Conservation (phyloP, 2,329 filamentous ascomycete species). For the Fusarium ambrosium region DNA sequence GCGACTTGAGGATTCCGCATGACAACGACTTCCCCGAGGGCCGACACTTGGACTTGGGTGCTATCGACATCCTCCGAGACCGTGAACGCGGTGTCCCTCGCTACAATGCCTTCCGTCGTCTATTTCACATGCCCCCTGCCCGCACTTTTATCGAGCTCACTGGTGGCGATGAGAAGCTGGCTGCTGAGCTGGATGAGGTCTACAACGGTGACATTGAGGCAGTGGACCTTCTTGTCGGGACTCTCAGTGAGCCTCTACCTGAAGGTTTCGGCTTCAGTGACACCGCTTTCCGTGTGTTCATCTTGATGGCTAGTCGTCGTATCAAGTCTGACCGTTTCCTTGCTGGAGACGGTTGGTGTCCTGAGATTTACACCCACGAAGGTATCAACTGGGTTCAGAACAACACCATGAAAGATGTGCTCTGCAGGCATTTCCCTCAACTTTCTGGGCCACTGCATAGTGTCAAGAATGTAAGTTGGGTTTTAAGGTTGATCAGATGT, state of each 20-base stretch:
- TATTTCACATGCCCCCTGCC: constrained; percentile 22
- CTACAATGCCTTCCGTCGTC: constrained; percentile 27
- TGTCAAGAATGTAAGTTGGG: constrained; percentile 13
- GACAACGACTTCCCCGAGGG: constrained; percentile 23
- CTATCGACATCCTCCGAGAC: constrained; percentile 32
- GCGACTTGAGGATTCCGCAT: constrained; percentile 7
- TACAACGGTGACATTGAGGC: constrained; percentile 20
- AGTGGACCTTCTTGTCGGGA: constrained; percentile 18
- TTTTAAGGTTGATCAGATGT: fast-evolving
- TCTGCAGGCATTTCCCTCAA: constrained; percentile 31
- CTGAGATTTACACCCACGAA: constrained; percentile 28
- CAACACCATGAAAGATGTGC: constrained; percentile 31
- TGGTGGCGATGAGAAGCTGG: constrained; percentile 16
- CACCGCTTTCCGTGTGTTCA: constrained; percentile 29
- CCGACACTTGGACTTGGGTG: constrained; percentile 23
- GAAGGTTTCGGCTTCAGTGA: constrained; percentile 28
- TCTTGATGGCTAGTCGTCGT: constrained; percentile 25
- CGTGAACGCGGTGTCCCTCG: constrained; percentile 30
- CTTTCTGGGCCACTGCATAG: constrained; percentile 18
- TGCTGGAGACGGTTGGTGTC: constrained; percentile 28
- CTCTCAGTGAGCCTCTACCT: constrained; percentile 20
- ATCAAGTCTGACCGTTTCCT: constrained; percentile 34
- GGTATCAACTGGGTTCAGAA: constrained; percentile 31
- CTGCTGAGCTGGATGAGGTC: constrained; percentile 13
- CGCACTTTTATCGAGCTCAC: constrained; percentile 23